Evolutionary conservation across 169 alveolate species (phyloP), one percentile per base, ranked within the genome.

Genomic region (Cystoisospora suis): DNA sequence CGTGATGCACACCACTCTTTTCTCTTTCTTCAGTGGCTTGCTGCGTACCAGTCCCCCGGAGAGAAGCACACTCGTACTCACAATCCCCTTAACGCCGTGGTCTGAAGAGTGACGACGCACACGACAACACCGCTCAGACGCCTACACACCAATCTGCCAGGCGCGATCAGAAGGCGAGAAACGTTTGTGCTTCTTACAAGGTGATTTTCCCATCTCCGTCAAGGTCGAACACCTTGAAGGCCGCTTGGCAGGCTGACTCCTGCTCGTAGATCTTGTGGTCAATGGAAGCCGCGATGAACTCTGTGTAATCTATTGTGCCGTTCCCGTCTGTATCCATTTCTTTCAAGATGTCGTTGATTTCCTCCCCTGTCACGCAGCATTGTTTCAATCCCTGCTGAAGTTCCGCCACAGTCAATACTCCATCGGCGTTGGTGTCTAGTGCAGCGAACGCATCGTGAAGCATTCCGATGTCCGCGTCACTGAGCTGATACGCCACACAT

Each of bases 221-320:
- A 36, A 96, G 91, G 94, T 98, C 99, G 86, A 98, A 97, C 40
- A 96, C 97, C 80, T 94, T 94, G 94, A 98, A 98, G 58, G 99
- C 99, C 72, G 94, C 95, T 92, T 94, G 94, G 93, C 91, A 97
- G 89, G 45, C 95, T 59, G 65, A 92, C 90, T 59, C 93, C 87
- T 94, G 97, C 92, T 81, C 97, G 96, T 95, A 97, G 93, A 85
- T 96, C 94, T 49, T 95, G 97, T 59, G 98, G 94, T 80, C 97
- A 46, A 97, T 91, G 47, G 98, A 94, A n/a, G 99, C 99, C 7
- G 99, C 99, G 65, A 98, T 87, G 93, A 98, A 98, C 92, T 98
- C 99, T 20, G 99, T 97, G 94, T 98, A 98, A 86, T 98, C 99
- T 29, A 96, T 97, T n/a, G 96, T 92, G 61, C 98, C 98, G 88